Base-by-base conservation (phyloP, 2,329 filamentous ascomycete species). In the Aspergillus neoniger region DNA sequence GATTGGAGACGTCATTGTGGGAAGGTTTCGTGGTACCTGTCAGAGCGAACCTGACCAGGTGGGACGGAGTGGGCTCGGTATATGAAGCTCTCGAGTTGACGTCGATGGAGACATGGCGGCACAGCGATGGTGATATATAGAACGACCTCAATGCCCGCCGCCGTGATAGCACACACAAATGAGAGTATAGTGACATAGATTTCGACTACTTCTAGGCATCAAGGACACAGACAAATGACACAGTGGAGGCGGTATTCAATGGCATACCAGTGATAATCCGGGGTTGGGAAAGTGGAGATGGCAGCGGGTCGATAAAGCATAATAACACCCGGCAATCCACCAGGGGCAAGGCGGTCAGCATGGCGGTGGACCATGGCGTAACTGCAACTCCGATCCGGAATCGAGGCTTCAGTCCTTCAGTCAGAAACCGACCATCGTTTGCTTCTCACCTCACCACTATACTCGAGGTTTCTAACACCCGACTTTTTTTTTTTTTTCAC, bases 11-110 rank as follows among this genome's bases (percentile, higher is more conserved):
- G 4, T 56, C 17, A 32, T 65, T 50, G 8, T 57, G 25, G 28
- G 48, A 17, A 17, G 57, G 30, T 47, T 60, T 49, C 30, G 63
- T 65, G 21, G 62, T 69, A 28, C 68, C 68, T 8, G 63, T 74
- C 38, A 77, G 50, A 12, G 69, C 65, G 63, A 72, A 77, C 56
- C 73, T 72, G 41, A 76, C 63, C 50, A 76, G 50, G 55, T 76
- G 67, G 19, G 72, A 70, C 21, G 70, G 65, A 41, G 69, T 63
- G 57, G 71, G 63, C 55, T 67, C 52, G 10, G 19, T 28, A 30
- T 55, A 38, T 41, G 56, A 47, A 59, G 17, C 12, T 23, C 41
- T 56, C 23, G 17, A 36, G 36, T 56, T 55, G 25, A 15, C 41
- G 38, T 44, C 38, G 32, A 36, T 48, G 23, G 51, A 55, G 30